Conservation (phyloP, 192 early-diverging fungal genomes). For the Backusella circina region DNA sequence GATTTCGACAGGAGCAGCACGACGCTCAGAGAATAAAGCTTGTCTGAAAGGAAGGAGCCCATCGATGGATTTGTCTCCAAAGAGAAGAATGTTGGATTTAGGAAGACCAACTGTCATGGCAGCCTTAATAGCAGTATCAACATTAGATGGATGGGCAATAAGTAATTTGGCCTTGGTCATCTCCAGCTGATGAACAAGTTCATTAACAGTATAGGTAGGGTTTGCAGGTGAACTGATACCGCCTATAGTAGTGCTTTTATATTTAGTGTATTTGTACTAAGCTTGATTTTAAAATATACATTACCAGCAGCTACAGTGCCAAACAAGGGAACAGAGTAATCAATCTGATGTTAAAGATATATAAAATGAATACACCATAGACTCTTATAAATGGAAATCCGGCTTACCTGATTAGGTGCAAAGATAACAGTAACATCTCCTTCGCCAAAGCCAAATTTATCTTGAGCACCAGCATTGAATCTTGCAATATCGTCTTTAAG, state of each 20-base stretch:
- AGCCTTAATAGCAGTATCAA: conserved; percentile 38
- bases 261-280: background rate
- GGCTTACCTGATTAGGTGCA: conserved; percentile 28
- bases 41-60: conserved; percentile 3
- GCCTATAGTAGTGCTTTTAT: conserved; percentile 35
- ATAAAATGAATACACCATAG: background rate
- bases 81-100: conserved; percentile 32
- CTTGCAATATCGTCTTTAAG: conserved; percentile 38
- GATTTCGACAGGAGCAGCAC: conserved; percentile 15
- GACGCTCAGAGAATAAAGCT: background rate
- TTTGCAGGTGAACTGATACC: conserved; percentile 70
- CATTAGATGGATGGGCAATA: conserved; percentile 43
- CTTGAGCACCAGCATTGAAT: conserved; percentile 48
- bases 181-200: conserved; percentile 72
- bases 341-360: conserved; percentile 14
- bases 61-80: conserved; percentile 26
- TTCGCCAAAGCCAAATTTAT: conserved; percentile 51
- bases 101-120: conserved; percentile 31
- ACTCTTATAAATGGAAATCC: background rate
- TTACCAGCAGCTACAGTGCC: conserved; percentile 36
- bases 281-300: background rate
- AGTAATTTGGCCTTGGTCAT: conserved; percentile 62
- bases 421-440: conserved; percentile 64
- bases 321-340: conserved; percentile 27
- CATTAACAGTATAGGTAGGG: conserved; percentile 71